Evolutionary conservation across 129 eudicot genomes (phyloP), one percentile per base, ranked within the genome.

Genomic region (Pulicaria dysenterica): DNA sequence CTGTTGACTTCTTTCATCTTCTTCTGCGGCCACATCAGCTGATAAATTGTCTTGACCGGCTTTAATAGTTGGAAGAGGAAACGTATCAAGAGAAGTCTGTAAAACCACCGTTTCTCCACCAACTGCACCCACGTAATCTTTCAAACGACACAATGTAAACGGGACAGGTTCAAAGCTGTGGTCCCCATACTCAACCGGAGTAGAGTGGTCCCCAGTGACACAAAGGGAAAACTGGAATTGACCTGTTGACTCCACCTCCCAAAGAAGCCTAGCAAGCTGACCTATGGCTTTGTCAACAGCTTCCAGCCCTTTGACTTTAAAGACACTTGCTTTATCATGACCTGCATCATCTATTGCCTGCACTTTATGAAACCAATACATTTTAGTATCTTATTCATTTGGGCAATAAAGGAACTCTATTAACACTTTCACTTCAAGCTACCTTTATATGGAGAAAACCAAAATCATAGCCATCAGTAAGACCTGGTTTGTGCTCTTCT

Each of bases 341-440:
- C 98, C 98, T 4, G 97, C 98, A 84, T 94, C 97, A 45, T 94
- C 98, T 69, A 94, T 88, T 45, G 97, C 98, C 96, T 90, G 88
- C 67, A 83, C 53, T 15, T 37, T 14, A 51, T 66, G n/a, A 58
- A 55, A 70, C 64, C 63, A 51, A 57, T 5, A 65, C 64, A n/a
- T 14, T 2, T 16, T 56, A 42, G 70, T 39, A 68, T 46, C 56
- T 48, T 13, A 47, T 60, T 69, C 43, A 61, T 39, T 46, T 8
- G 38, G 43, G 15, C 48, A 60, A 42, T 40, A 41, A 34, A 13
- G 51, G 17, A 40, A 50, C 38, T 15, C 14, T 31, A n/a, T 15
- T 37, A 48, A 42, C 44, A 70, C 14, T 14, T 38, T 14, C 46
- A 40, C 67, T 38, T 61, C 67, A 24, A 39, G 11, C 8, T 15